These are phyloP conservation scores for Saitoella complicata DNA, from an alignment of 805 yeast genomes.

Conservation along the genomic window DNA sequence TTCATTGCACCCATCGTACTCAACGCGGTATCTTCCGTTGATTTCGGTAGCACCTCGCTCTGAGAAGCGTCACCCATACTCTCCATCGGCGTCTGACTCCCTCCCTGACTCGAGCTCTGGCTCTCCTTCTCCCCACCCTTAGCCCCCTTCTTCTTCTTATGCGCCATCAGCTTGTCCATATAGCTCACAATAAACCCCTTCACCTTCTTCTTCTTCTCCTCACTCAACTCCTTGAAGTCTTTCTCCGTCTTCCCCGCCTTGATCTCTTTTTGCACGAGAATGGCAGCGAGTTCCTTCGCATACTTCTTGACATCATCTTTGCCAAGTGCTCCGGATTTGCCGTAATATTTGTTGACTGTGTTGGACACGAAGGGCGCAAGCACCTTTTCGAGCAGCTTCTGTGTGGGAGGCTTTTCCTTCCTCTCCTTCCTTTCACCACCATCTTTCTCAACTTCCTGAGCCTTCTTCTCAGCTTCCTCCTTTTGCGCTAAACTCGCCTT, in stretches of 20 bases:
- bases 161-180: conserved; percentile 42
- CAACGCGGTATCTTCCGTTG: no score
- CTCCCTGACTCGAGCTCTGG: neutral
- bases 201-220: conserved; percentile 53
- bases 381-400: neutral
- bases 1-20: no score
- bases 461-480: conserved; percentile 18
- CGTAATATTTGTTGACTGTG: conserved; percentile 1
- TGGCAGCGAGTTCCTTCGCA: conserved; percentile 39
- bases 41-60: no score
- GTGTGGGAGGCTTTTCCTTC: conserved; percentile 1
- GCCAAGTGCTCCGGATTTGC: conserved; percentile 27
- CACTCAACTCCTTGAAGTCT: conserved; percentile 38
- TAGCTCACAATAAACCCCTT: conserved; percentile 44
- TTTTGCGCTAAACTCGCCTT: conserved; percentile 19
- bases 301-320: conserved; percentile 59
- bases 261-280: conserved; percentile 52
- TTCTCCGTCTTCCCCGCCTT: conserved; percentile 21
- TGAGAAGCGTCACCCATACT: no score
- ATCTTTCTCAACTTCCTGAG: conserved; percentile 3
- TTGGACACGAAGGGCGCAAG: conserved; percentile 1
- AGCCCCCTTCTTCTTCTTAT: conserved; percentile 20
- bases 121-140: conserved; percentile 20
- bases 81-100: no score
- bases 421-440: neutral